These are phyloP conservation scores for Wickerhamomyces queroliae DNA, from an alignment of 805 yeast genomes.

Conservation along the genomic window DNA sequence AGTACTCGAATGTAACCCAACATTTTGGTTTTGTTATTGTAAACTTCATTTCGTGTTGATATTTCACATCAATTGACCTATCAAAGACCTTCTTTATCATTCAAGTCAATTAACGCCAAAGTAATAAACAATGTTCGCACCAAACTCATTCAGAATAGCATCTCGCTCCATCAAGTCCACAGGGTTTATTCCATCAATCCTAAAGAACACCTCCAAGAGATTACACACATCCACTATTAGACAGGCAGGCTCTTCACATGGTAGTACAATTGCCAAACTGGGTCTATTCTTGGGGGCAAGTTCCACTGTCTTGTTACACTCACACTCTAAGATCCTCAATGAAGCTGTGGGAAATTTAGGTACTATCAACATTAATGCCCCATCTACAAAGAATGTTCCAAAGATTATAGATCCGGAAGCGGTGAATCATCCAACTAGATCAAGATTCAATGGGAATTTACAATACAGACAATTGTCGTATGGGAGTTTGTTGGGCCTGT, in stretches of 20 bases:
- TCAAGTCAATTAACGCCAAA: too few species aligned
- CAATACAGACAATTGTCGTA: conserved; percentile 53
- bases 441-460: conserved; percentile 37
- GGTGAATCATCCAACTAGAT: conserved; percentile 7
- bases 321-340: conserved; percentile 20
- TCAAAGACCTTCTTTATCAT: too few species aligned
- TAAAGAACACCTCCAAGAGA: conserved; percentile 1
- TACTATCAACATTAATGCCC: conserved; percentile 11
- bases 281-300: conserved; percentile 22
- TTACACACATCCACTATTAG: neutral
- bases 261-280: conserved; percentile 6
- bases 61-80: too few species aligned
- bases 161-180: conserved; percentile 2
- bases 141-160: conserved; percentile 4
- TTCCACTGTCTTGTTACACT: conserved; percentile 9
- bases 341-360: conserved; percentile 21
- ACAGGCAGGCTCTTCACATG: neutral
- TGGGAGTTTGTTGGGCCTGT: conserved; percentile 55
- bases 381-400: conserved; percentile 1
- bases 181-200: neutral
- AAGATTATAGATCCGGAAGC: conserved; percentile 3
- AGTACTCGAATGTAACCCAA: neutral
- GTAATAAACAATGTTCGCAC: neutral
- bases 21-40: too few species aligned
- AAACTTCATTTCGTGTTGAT: too few species aligned